Evolutionary conservation across 2,329 filamentous ascomycete genomes (phyloP).

Genomic region (Aspergillus transmontanensis): DNA sequence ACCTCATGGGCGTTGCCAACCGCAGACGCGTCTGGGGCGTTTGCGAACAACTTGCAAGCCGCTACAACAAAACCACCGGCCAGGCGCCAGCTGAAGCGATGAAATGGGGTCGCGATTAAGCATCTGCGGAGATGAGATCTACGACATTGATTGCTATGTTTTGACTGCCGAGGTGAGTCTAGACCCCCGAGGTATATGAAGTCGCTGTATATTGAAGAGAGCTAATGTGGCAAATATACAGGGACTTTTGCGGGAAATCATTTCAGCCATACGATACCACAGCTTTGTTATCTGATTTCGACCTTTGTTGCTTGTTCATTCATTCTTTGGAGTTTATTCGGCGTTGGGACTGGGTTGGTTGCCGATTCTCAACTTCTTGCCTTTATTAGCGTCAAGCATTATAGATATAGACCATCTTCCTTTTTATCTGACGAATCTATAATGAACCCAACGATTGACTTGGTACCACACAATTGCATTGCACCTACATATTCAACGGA

Average conservation of each 20-base stretch:
- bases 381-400: not conserved
- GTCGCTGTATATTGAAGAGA: not conserved
- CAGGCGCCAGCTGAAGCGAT: not conserved
- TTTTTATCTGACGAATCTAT: not conserved
- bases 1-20: slow-evolving; percentile 21
- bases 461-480: not conserved
- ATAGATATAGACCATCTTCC: not conserved
- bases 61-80: slow-evolving; percentile 7
- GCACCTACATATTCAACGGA: not conserved
- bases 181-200: not conserved
- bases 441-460: not conserved
- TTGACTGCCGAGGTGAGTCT: not conserved
- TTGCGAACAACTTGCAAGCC: slow-evolving; percentile 20
- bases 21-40: slow-evolving; percentile 23
- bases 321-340: not conserved
- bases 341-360: not conserved
- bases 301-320: not conserved
- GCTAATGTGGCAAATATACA: not conserved
- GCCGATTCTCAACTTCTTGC: not conserved
- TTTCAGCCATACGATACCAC: not conserved
- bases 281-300: not conserved
- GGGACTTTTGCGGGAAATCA: not conserved
- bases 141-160: not conserved
- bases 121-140: not conserved
- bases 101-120: not conserved